These are phyloP conservation scores for Solanum pinnatisectum DNA, from an alignment of 257 asterid genomes.

Conservation along the genomic window DNA sequence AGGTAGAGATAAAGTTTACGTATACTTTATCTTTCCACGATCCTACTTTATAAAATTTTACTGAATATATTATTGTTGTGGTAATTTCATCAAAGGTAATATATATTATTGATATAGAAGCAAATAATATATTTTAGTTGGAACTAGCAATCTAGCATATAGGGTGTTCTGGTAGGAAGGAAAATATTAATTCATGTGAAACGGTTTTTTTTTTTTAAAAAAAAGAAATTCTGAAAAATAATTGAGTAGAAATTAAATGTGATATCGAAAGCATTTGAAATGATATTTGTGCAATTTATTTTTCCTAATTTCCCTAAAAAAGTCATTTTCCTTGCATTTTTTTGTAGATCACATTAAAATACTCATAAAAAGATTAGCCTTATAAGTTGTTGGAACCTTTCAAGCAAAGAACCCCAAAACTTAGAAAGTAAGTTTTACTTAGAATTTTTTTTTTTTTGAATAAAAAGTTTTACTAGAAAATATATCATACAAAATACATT, in stretches of 20 bases:
- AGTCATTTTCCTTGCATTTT: background rate
- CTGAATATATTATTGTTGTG: no score
- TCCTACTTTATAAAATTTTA: no score
- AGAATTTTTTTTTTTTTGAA: background rate
- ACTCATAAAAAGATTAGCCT: background rate
- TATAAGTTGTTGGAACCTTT: background rate
- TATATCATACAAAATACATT: background rate
- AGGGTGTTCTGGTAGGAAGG: background rate
- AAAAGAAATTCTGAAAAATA: no score
- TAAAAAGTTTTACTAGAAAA: background rate
- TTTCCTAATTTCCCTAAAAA: background rate
- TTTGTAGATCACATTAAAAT: background rate
- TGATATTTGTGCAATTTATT: background rate
- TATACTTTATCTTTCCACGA: no score
- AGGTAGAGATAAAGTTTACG: no score
- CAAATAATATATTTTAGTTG: background rate
- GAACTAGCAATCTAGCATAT: background rate
- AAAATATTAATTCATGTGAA: background rate
- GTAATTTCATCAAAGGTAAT: no score
- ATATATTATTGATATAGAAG: background rate
- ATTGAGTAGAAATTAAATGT: no score
- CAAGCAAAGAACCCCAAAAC: background rate
- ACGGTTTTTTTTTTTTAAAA: no score
- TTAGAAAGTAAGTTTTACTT: background rate
- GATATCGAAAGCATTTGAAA: background rate